A percentile compares a stretch with the other conserved stretches of the same genome.
These are phyloP conservation scores for Potentilla sterilis DNA, from an alignment of 306 rosid genomes.

Conservation along the genomic window DNA sequence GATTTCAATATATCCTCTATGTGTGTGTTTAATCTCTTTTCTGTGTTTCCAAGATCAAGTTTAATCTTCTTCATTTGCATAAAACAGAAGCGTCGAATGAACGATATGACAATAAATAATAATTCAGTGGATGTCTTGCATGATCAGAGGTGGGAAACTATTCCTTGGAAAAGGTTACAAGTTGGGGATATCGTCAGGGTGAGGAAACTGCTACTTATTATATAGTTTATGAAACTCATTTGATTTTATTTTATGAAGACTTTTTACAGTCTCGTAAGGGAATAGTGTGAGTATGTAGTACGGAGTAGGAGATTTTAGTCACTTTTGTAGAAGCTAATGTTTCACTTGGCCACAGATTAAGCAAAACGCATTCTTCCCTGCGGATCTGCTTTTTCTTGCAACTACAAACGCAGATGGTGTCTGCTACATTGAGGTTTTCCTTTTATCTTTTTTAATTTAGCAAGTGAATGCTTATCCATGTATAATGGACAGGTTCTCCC, in stretches of 20 bases:
- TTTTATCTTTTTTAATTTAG: neutral
- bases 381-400: conserved; percentile 87
- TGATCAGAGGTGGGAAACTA: conserved; percentile 75
- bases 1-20: neutral
- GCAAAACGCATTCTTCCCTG: conserved; percentile 84
- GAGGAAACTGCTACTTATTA: conserved; percentile 30
- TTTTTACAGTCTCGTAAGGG: neutral
- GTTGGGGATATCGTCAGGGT: conserved; percentile 91
- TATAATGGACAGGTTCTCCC: neutral
- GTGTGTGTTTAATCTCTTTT: no score
- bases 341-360: conserved; percentile 54
- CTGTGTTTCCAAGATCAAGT: neutral
- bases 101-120: conserved; percentile 79
- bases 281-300: neutral
- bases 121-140: conserved; percentile 65
- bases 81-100: conserved; percentile 91
- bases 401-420: conserved; percentile 87
- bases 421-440: conserved; percentile 82
- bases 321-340: conserved; percentile 9
- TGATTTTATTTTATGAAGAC: neutral
- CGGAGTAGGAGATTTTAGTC: neutral
- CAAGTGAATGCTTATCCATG: neutral
- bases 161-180: conserved; percentile 87
- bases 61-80: conserved; percentile 24
- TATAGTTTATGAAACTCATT: conserved; percentile 9